These are phyloP conservation scores for Calocybe gambosa DNA, from an alignment of 1,284 basidiomycete species.

Conservation along the genomic window DNA sequence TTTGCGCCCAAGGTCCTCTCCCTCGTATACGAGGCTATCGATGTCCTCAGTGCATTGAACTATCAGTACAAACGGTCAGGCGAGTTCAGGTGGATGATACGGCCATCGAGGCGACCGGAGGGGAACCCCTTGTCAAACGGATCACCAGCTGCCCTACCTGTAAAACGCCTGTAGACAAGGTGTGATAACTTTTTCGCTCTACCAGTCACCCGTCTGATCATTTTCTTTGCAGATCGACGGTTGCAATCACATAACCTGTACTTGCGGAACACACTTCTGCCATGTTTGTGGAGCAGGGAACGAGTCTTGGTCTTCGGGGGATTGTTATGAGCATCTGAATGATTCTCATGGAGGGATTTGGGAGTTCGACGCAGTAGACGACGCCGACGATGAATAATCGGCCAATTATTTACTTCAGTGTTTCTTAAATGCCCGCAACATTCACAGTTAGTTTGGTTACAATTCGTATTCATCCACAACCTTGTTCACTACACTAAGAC, in stretches of 20 bases:
- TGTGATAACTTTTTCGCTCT: neutral
- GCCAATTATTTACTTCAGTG: too few species aligned
- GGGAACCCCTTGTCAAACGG: neutral
- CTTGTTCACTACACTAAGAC: slow-evolving; percentile 20
- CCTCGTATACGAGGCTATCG: neutral
- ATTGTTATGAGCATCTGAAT: neutral
- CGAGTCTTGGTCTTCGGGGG: neutral
- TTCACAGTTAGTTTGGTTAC: too few species aligned
- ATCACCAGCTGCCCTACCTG: neutral
- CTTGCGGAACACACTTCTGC: neutral
- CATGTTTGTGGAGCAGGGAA: neutral
- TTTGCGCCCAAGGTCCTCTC: neutral
- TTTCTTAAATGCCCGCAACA: too few species aligned
- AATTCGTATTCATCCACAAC: too few species aligned
- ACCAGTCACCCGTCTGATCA: neutral
- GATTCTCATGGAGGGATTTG: neutral
- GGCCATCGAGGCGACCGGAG: neutral
- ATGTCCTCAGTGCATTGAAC: neutral
- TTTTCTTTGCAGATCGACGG: neutral
- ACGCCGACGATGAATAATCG: slow-evolving; percentile 15
- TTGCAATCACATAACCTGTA: neutral
- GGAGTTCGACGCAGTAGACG: neutral
- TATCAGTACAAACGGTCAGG: neutral
- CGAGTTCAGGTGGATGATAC: neutral
- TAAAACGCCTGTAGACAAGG: neutral